Evolutionary conservation across 208 protist genomes (phyloP).

Genomic region (Acanthamoeba divionensis): DNA sequence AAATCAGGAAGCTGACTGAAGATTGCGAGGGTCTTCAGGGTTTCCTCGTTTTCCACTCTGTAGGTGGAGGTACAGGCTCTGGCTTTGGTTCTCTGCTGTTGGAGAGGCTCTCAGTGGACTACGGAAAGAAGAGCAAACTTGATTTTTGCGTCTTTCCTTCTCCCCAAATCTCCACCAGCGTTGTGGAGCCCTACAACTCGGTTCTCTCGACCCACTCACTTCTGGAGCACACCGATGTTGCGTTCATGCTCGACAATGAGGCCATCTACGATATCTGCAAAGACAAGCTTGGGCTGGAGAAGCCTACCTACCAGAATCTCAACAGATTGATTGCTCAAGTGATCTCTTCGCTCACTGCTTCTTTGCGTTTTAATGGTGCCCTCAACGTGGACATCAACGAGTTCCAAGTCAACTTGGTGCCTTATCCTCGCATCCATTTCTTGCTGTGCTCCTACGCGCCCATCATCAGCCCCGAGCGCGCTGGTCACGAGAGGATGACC

Average conservation of each 20-base stretch:
- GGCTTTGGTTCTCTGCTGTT: slow-evolving; percentile 97
- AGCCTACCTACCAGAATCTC: slow-evolving; percentile 94
- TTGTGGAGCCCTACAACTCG: slow-evolving; percentile 97
- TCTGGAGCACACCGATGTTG: slow-evolving; percentile 95
- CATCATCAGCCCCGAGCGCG: slow-evolving; percentile 85
- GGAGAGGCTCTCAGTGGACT: slow-evolving; percentile 96
- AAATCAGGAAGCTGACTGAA: slow-evolving; percentile 97
- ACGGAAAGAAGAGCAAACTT: slow-evolving; percentile 97
- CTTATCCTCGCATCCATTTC: slow-evolving; percentile 98
- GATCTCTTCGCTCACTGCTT: slow-evolving; percentile 94
- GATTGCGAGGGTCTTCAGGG: slow-evolving; percentile 96
- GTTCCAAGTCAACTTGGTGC: slow-evolving; percentile 96
- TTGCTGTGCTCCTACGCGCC: slow-evolving; percentile 96
- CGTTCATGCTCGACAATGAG: slow-evolving; percentile 97
- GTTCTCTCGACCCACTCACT: slow-evolving; percentile 96
- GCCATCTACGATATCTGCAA: slow-evolving; percentile 98
- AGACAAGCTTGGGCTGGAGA: slow-evolving; percentile 94
- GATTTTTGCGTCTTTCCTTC: slow-evolving; percentile 98
- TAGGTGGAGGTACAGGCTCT: slow-evolving; percentile 97
- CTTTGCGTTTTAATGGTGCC: slow-evolving; percentile 95
- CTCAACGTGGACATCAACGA: slow-evolving; percentile 95
- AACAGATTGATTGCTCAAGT: slow-evolving; percentile 94
- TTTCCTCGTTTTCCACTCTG: slow-evolving; percentile 97
- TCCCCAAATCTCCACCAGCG: slow-evolving; percentile 95
- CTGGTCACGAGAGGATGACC: background rate